Evolutionary conservation across 345 rosid genomes (phyloP).

Genomic region (Citrus reticulata): DNA sequence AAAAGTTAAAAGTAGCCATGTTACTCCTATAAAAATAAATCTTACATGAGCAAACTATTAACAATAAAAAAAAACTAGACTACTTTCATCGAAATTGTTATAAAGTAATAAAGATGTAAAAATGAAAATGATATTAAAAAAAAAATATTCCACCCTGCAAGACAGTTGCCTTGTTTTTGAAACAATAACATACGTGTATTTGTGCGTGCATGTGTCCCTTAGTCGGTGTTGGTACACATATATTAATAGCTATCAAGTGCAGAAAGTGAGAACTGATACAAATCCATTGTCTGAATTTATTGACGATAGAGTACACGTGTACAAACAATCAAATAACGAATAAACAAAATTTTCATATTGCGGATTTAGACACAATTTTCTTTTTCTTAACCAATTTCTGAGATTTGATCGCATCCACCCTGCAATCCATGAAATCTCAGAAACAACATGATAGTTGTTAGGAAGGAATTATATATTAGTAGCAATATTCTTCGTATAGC

Average conservation of each 20-base stretch:
- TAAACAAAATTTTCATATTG: constrained; percentile 14
- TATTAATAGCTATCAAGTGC: too few relatives aligned
- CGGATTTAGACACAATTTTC: not conserved
- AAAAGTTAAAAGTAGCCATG: too few relatives aligned
- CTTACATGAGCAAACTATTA: too few relatives aligned
- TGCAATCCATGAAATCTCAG: not conserved
- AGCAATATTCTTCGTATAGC: not conserved
- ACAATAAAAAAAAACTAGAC: too few relatives aligned
- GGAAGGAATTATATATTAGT: not conserved
- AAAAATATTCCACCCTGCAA: too few relatives aligned
- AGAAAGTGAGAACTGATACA: not conserved
- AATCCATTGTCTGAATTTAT: not conserved
- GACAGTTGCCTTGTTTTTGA: not conserved
- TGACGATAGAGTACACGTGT: not conserved
- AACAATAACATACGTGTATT: not conserved
- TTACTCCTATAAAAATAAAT: too few relatives aligned
- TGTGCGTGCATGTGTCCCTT: not conserved
- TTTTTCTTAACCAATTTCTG: not conserved
- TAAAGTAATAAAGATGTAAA: too few relatives aligned
- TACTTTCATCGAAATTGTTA: too few relatives aligned
- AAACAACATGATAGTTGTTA: not conserved
- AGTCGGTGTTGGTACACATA: too few relatives aligned
- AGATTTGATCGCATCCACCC: constrained; percentile 12
- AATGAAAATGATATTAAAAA: too few relatives aligned
- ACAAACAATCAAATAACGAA: constrained; percentile 14